Evolutionary conservation across 805 yeast genomes (phyloP).

Genomic region (Starmera dryadoides): DNA sequence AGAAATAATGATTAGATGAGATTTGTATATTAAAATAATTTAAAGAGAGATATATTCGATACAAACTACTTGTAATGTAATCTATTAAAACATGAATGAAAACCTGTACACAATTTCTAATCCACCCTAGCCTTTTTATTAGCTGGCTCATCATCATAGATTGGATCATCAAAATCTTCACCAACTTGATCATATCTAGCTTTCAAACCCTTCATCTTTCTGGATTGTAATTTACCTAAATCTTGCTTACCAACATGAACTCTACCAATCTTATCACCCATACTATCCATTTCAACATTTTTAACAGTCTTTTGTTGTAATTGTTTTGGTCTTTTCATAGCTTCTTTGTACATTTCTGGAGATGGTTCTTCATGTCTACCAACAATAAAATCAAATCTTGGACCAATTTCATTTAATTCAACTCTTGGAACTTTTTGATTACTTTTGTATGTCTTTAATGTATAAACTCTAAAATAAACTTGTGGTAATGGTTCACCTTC

Average conservation of each 20-base stretch:
- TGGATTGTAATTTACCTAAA: slow-evolving; percentile 80
- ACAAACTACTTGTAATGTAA: too few species aligned
- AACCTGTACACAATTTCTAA: too few species aligned
- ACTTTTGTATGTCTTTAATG: slow-evolving; percentile 70
- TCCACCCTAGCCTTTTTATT: slow-evolving; percentile 18
- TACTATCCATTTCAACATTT: slow-evolving; percentile 76
- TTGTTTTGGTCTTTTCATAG: slow-evolving; percentile 72
- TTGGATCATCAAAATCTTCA: slow-evolving; percentile 46
- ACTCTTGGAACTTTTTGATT: slow-evolving; percentile 91
- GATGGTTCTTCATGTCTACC: slow-evolving; percentile 81
- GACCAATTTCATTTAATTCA: slow-evolving; percentile 92
- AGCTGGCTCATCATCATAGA: slow-evolving; percentile 33
- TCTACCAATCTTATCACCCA: slow-evolving; percentile 97
- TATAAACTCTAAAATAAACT: slow-evolving; percentile 86
- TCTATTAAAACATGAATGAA: too few species aligned
- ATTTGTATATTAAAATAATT: too few species aligned
- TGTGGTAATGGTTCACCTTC: slow-evolving; percentile 64
- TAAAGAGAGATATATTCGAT: too few species aligned
- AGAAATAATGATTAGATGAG: not conserved
- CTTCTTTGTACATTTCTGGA: slow-evolving; percentile 88
- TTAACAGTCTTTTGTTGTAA: slow-evolving; percentile 76
- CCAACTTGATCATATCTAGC: slow-evolving; percentile 69
- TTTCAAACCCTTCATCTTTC: slow-evolving; percentile 98
- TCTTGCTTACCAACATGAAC: slow-evolving; percentile 96
- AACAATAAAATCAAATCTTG: slow-evolving; percentile 85